These are phyloP conservation scores for Phytopythium litorale DNA, from an alignment of 352 stramenopile genomes.

Conservation along the genomic window DNA sequence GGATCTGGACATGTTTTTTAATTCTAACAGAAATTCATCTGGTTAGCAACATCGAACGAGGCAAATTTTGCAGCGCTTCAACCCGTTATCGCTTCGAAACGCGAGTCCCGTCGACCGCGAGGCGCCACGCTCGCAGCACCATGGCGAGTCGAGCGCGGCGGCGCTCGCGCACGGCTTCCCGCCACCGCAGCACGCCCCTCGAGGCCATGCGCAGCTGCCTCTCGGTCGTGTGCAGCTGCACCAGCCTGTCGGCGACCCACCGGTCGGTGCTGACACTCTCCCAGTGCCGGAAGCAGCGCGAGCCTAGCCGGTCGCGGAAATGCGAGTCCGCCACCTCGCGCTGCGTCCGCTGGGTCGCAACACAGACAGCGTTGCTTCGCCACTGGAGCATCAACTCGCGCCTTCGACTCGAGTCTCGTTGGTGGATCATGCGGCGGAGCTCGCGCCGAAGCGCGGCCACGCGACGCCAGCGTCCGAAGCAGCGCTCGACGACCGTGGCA, in stretches of 20 bases:
- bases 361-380: constrained; percentile 8
- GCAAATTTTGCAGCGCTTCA: too few species aligned
- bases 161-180: background rate
- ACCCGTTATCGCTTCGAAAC: too few species aligned
- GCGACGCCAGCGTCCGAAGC: constrained; percentile 24
- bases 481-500: constrained; percentile 11
- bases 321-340: constrained; percentile 11
- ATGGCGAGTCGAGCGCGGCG: background rate
- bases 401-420: constrained; percentile 8
- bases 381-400: constrained; percentile 17
- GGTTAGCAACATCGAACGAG: too few species aligned
- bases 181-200: constrained; percentile 13
- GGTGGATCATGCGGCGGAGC: constrained; percentile 11
- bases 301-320: constrained; percentile 8
- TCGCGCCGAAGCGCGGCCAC: constrained; percentile 19
- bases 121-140: constrained; percentile 11
- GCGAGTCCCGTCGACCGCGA: background rate
- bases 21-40: too few species aligned
- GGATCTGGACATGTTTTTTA: too few species aligned
- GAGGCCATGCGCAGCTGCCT: constrained; percentile 9
- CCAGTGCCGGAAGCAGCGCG: constrained; percentile 32
- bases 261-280: constrained; percentile 46
- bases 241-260: constrained; percentile 30
- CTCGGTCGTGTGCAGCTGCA: constrained; percentile 19
- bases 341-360: constrained; percentile 1